Conservation (phyloP, 345 rosid species). For the Syzygium aromaticum region DNA sequence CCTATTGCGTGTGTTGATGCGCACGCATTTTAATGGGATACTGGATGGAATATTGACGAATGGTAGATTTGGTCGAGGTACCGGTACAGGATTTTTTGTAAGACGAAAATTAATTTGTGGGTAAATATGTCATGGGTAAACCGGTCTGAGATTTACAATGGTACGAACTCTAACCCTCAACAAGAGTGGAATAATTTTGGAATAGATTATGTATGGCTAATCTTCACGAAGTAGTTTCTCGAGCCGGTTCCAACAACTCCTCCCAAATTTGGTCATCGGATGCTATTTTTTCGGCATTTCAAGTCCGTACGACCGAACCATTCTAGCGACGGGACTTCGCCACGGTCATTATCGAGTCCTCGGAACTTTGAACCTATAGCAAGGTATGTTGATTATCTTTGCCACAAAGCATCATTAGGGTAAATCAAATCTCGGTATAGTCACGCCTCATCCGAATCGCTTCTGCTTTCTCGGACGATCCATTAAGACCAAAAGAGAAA, state of each 20-base stretch:
- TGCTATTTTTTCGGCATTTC: not conserved
- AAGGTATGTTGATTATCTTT: not conserved
- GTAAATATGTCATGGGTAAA: not conserved
- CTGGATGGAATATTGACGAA: not conserved
- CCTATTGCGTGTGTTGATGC: not conserved
- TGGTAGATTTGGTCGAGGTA: not conserved
- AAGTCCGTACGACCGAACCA: not conserved
- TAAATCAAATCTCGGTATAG: not conserved
- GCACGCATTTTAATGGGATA: not conserved
- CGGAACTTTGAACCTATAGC: not conserved
- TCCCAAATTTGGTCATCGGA: not conserved
- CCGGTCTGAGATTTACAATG: rapidly evolving
- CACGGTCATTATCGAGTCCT: not conserved
- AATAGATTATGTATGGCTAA: not conserved
- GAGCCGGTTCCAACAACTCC: not conserved
- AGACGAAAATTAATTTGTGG: not conserved
- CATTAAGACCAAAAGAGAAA: not conserved
- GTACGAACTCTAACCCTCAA: not conserved
- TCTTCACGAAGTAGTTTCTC: not conserved
- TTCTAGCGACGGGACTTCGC: not conserved
- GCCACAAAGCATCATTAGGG: not conserved
- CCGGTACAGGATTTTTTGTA: not conserved
- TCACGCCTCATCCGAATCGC: not conserved
- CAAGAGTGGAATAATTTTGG: not conserved
- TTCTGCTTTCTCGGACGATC: not conserved